phyloP scores from a whole-genome alignment of 768 basidiomycete species.

The Suillus hirtellus region DNA sequence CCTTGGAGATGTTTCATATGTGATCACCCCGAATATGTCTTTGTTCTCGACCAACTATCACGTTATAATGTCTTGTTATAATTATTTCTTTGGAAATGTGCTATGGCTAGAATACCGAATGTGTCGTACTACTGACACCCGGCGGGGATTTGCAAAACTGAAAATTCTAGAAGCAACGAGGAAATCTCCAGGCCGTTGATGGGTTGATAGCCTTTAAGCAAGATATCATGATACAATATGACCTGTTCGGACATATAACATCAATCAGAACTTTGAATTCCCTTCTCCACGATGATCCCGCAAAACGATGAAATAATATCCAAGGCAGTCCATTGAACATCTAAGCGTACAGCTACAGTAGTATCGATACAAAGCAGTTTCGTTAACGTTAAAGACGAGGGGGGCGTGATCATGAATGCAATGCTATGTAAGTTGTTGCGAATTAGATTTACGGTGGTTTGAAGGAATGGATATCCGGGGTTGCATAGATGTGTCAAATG shows the following conservation, averaged over 20 bases:
- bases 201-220: too few species aligned
- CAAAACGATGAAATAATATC: conserved; percentile 2
- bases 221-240: background rate
- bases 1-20: background rate
- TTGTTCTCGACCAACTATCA: background rate
- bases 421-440: conserved; percentile 1
- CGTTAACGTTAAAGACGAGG: conserved; percentile 4
- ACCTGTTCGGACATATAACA: background rate
- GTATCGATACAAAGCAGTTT: conserved; percentile 15
- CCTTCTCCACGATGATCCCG: background rate
- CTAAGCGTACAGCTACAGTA: conserved; percentile 15
- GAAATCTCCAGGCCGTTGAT: background rate
- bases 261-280: background rate
- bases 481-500: conserved; percentile 12
- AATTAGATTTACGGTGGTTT: conserved; percentile 1
- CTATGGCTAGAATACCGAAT: background rate
- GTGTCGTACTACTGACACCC: background rate
- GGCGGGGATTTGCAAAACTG: background rate
- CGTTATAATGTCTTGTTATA: background rate
- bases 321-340: background rate
- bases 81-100: background rate
- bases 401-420: background rate
- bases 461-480: background rate
- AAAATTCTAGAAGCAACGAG: background rate
- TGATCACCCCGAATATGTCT: background rate